A percentile compares a stretch with the other conserved stretches of the same genome.
These are phyloP conservation scores for Miscanthus lutarioriparius DNA, from an alignment of 176 grass and related monocot genomes.

Conservation along the genomic window DNA sequence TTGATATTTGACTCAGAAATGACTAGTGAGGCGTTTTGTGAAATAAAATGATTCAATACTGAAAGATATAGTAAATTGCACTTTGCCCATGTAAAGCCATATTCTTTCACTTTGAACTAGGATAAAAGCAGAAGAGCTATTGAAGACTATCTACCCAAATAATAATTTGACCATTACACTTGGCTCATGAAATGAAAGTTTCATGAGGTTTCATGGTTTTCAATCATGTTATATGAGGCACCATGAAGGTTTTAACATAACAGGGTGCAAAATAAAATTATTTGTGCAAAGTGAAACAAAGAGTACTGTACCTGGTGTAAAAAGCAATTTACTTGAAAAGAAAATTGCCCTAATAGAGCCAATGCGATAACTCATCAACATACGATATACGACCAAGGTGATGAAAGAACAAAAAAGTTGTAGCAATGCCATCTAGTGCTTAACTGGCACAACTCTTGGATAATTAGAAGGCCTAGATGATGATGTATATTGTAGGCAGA, in stretches of 20 bases:
- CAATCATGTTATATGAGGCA: background rate
- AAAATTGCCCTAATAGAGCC: background rate
- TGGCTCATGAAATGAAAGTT: background rate
- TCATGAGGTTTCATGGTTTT: background rate
- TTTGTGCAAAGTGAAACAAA: background rate
- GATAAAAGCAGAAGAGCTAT: background rate
- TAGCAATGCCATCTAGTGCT: background rate
- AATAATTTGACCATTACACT: background rate
- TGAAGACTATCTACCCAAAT: background rate
- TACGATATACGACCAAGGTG: background rate
- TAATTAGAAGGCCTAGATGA: background rate
- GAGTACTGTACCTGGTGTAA: background rate
- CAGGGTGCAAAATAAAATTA: background rate
- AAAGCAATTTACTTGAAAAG: background rate
- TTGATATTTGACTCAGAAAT: background rate
- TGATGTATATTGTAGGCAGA: conserved; percentile 15
- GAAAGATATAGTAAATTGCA: background rate
- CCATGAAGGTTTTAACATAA: background rate
- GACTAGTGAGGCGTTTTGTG: background rate
- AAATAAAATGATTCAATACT: background rate
- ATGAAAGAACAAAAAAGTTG: background rate
- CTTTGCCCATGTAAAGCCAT: background rate
- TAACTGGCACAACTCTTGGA: conserved; percentile 6
- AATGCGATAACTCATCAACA: conserved; percentile 3
- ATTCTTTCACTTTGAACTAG: background rate